A percentile compares a stretch with the other conserved stretches of the same genome.
phyloP scores from a whole-genome alignment of 495 filamentous ascomycete species.

The Glarea lozoyensis region DNA sequence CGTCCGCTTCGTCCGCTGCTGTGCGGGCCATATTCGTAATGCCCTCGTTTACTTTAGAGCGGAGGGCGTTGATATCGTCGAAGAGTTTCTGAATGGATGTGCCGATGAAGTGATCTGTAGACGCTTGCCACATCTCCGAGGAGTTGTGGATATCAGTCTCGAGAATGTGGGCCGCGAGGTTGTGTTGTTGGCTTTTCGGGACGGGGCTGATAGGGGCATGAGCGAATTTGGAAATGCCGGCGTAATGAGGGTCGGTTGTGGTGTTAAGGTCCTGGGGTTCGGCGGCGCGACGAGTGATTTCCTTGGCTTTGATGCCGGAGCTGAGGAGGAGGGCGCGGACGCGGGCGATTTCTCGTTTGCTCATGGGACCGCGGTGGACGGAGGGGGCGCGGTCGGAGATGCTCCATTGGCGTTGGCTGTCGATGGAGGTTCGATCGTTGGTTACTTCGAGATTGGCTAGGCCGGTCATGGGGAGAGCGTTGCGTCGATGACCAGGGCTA shows the following conservation, averaged over 20 bases:
- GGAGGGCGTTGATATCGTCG: conserved; percentile 37
- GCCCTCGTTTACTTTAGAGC: conserved; percentile 37
- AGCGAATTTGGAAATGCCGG: conserved; percentile 26
- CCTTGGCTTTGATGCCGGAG: conserved; percentile 76
- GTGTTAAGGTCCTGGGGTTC: conserved; percentile 21
- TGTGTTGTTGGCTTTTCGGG: conserved; percentile 52
- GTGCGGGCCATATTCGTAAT: conserved; percentile 55
- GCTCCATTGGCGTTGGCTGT: conserved; percentile 52
- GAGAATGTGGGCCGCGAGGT: conserved; percentile 59
- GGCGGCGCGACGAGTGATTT: conserved; percentile 59
- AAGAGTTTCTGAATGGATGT: conserved; percentile 35
- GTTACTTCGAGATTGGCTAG: conserved; percentile 19
- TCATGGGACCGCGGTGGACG: conserved; percentile 29
- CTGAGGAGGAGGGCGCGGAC: conserved; percentile 66
- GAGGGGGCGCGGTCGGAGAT: conserved; percentile 52
- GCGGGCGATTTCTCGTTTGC: conserved; percentile 64
- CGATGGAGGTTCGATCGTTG: conserved; percentile 6
- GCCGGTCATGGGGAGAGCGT: conserved; percentile 27
- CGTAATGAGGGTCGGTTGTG: conserved; percentile 16
- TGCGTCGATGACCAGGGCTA: conserved; percentile 29
- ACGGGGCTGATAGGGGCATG: conserved; percentile 36
- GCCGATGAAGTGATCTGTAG: conserved; percentile 34
- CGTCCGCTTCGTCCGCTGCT: conserved; percentile 68
- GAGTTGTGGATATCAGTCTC: conserved; percentile 25
- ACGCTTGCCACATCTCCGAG: conserved; percentile 17